Evolutionary conservation across 805 yeast genomes (phyloP).

Genomic region (Wickerhamiella qilinensis): DNA sequence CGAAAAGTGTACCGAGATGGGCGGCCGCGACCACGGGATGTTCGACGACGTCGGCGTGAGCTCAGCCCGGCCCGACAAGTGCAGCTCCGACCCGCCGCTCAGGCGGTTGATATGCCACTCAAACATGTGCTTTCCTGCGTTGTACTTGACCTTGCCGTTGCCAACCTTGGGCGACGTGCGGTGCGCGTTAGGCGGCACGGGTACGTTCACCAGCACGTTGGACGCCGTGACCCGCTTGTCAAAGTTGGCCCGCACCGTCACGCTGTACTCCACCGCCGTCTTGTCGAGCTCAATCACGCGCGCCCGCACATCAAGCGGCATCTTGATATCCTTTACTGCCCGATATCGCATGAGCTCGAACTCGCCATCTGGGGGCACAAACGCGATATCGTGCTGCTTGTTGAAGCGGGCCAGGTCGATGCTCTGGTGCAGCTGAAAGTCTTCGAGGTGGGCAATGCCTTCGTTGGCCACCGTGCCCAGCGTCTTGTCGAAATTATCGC

Average conservation of each 20-base stretch:
- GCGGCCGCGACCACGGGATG: constrained; percentile 51
- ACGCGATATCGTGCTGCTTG: constrained; percentile 43
- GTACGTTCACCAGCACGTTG: constrained; percentile 46
- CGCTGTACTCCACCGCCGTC: constrained; percentile 34
- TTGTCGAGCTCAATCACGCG: constrained; percentile 31
- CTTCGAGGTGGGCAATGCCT: constrained; percentile 36
- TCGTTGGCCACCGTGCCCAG: constrained; percentile 17
- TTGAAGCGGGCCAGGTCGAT: constrained; percentile 61
- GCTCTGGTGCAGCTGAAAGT: constrained; percentile 76
- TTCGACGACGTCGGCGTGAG: constrained; percentile 18
- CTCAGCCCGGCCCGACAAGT: constrained; percentile 40
- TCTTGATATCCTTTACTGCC: constrained; percentile 37
- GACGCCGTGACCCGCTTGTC: constrained; percentile 39
- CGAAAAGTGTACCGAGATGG: constrained; percentile 52
- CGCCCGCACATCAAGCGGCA: constrained; percentile 59
- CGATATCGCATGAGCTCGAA: constrained; percentile 71
- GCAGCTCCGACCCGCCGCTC: constrained; percentile 47
- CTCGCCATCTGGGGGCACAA: constrained; percentile 77
- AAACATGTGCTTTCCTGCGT: constrained; percentile 46
- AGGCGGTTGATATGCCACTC: constrained; percentile 59
- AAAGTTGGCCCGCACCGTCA: constrained; percentile 48
- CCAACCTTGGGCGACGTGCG: constrained; percentile 29
- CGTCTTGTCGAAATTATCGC: constrained; percentile 12
- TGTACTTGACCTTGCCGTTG: constrained; percentile 53
- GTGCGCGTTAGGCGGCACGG: constrained; percentile 49